phyloP scores from a whole-genome alignment of 2,329 filamentous ascomycete genomes.

The Cercospora zeina region DNA sequence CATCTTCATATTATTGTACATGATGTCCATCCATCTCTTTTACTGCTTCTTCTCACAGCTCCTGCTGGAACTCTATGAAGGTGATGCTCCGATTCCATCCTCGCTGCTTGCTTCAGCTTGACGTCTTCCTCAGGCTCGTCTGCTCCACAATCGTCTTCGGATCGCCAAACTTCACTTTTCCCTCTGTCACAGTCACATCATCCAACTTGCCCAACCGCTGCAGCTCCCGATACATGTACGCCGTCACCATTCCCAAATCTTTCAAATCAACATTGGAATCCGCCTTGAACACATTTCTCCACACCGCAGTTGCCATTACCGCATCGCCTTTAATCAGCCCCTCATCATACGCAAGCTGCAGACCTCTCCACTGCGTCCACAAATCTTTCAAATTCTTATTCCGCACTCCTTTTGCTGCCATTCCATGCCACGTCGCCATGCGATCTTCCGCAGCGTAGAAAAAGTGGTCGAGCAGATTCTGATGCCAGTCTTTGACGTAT shows the following conservation, averaged over 20 bases:
- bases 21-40: background rate
- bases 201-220: constrained; percentile 54
- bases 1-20: background rate
- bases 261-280: constrained; percentile 62
- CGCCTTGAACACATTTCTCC: constrained; percentile 90
- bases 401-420: constrained; percentile 56
- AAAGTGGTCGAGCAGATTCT: constrained; percentile 91
- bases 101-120: constrained; percentile 21
- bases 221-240: constrained; percentile 62
- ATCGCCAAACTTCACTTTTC: constrained; percentile 54
- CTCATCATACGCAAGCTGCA: constrained; percentile 82
- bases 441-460: constrained; percentile 84
- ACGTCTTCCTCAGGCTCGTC: constrained; percentile 32
- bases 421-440: constrained; percentile 77
- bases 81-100: constrained; percentile 14
- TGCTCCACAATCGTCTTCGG: constrained; percentile 45
- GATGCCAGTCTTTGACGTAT: constrained; percentile 74
- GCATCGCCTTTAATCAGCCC: constrained; percentile 75
- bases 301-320: constrained; percentile 76
- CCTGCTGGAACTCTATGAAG: background rate
- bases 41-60: background rate
- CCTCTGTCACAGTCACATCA: constrained; percentile 55
- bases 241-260: constrained; percentile 62
- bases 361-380: constrained; percentile 88
- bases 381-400: constrained; percentile 76